Percentiles rank a stretch among this genome's conserved stretches.
Conservation (phyloP, 805 yeast species). For the Candida bentonensis region DNA sequence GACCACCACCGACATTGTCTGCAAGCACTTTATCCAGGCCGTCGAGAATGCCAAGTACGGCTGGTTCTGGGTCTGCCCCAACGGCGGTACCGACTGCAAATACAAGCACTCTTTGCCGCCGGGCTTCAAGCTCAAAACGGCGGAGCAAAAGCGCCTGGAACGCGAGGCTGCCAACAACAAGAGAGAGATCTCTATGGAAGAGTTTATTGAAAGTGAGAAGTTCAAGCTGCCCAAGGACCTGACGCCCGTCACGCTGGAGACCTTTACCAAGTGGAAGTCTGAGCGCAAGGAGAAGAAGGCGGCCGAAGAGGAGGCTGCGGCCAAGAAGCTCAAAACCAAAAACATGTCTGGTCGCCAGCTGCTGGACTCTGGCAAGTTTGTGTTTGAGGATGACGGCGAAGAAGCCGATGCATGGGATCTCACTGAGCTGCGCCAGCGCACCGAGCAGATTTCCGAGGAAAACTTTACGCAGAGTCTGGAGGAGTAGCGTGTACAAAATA, state of each 20-base stretch:
- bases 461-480: no score
- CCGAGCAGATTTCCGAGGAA: constrained; percentile 10
- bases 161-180: constrained; percentile 68
- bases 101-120: constrained; percentile 93
- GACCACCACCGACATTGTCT: constrained; percentile 88
- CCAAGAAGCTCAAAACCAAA: constrained; percentile 25
- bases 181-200: constrained; percentile 89
- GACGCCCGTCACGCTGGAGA: constrained; percentile 76
- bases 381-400: constrained; percentile 17
- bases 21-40: constrained; percentile 90
- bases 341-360: constrained; percentile 23
- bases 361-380: constrained; percentile 25
- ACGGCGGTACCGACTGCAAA: constrained; percentile 84
- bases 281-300: constrained; percentile 46
- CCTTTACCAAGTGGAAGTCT: constrained; percentile 73
- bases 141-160: constrained; percentile 86
- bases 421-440: constrained; percentile 21
- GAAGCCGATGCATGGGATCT: constrained; percentile 24
- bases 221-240: constrained; percentile 55
- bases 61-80: constrained; percentile 98
- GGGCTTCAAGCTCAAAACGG: constrained; percentile 92
- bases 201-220: constrained; percentile 89
- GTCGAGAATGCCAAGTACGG: constrained; percentile 96
- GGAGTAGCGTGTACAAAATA: no score
- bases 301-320: constrained; percentile 27